phyloP scores from a whole-genome alignment of 805 yeast genomes.

The Cyberlindnera nakhonratchasimensis region DNA sequence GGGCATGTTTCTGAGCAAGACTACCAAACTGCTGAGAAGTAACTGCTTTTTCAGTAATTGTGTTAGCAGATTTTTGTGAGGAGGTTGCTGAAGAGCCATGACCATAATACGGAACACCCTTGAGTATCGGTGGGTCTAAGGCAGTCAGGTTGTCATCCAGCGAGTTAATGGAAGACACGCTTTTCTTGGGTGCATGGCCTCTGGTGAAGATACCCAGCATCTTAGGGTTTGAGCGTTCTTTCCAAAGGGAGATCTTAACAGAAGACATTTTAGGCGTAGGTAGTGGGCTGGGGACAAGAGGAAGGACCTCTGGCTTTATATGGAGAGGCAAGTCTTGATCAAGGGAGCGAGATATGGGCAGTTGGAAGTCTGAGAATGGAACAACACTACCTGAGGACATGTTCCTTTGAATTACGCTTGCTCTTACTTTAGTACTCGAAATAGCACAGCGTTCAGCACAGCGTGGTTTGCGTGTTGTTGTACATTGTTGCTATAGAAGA shows the following conservation, averaged over 20 bases:
- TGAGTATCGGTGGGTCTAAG: constrained; percentile 21
- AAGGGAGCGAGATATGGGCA: too few relatives aligned
- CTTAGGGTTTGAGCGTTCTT: not conserved
- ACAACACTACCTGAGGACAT: too few relatives aligned
- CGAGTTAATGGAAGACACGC: constrained; percentile 3
- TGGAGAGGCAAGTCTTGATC: too few relatives aligned
- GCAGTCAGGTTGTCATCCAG: constrained; percentile 18
- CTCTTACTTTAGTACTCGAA: too few relatives aligned
- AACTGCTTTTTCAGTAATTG: not conserved
- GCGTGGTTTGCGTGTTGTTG: too few relatives aligned
- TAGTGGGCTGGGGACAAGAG: too few relatives aligned
- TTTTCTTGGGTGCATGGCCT: constrained; percentile 9
- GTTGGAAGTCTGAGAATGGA: too few relatives aligned
- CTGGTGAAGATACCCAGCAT: constrained; percentile 11
- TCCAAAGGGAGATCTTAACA: not conserved
- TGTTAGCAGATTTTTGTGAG: not conserved
- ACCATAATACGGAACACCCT: constrained; percentile 8
- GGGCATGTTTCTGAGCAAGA: constrained; percentile 13
- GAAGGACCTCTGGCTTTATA: too few relatives aligned
- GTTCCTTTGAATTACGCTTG: too few relatives aligned
- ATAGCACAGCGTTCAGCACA: too few relatives aligned
- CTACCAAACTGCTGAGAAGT: constrained; percentile 10
- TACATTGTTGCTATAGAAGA: too few relatives aligned
- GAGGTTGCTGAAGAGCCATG: not conserved
- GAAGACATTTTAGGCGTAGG: too few relatives aligned